phyloP scores from a whole-genome alignment of 768 basidiomycete species.

The Gloeophyllum trabeum region DNA sequence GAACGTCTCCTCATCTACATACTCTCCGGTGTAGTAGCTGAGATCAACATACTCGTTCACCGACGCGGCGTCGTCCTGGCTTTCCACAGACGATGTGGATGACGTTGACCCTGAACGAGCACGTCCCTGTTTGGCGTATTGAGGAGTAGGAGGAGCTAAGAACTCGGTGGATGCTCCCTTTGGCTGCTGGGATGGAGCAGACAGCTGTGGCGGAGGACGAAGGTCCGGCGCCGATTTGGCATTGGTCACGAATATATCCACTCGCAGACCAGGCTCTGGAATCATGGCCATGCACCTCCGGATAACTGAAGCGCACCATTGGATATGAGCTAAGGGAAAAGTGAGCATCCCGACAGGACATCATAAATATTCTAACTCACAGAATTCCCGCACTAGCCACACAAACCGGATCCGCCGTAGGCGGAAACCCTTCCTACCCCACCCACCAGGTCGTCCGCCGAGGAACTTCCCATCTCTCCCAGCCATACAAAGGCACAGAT shows the following conservation, averaged over 20 bases:
- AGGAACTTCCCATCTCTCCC: constrained; percentile 38
- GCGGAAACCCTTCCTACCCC: constrained; percentile 25
- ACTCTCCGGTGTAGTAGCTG: constrained; percentile 28
- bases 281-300: constrained; percentile 51
- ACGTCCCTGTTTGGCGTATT: constrained; percentile 9
- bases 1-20: constrained; percentile 21
- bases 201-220: not conserved
- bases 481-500: constrained; percentile 45
- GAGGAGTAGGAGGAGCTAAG: constrained; percentile 25
- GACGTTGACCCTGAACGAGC: constrained; percentile 7
- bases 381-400: constrained; percentile 69
- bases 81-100: constrained; percentile 17
- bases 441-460: constrained; percentile 34
- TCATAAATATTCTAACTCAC: constrained; percentile 26
- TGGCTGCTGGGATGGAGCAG: constrained; percentile 2
- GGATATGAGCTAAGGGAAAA: constrained; percentile 44
- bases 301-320: constrained; percentile 63
- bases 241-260: constrained; percentile 71
- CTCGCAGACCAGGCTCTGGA: constrained; percentile 33
- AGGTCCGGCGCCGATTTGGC: constrained; percentile 19
- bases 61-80: constrained; percentile 16
- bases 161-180: constrained; percentile 10
- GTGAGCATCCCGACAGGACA: not conserved
- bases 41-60: constrained; percentile 26
- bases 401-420: constrained; percentile 57